Conservation (phyloP, 805 yeast genomes). For the Yamadazyma olivae region DNA sequence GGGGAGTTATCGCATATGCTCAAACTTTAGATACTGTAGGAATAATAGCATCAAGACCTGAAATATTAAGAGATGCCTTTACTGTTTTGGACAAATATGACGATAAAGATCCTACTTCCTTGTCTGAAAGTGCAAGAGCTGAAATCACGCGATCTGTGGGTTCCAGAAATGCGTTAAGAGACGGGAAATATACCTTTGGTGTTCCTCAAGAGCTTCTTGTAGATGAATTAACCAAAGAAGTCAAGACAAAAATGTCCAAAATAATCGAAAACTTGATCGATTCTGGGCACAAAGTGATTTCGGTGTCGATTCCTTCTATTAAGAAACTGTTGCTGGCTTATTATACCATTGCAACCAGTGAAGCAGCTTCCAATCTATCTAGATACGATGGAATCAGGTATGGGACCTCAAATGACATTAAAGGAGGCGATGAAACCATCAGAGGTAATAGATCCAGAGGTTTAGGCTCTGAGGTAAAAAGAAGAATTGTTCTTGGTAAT, state of each 20-base stretch:
- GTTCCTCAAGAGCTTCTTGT: slow-evolving; percentile 66
- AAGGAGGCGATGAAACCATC: slow-evolving; percentile 11
- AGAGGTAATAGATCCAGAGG: slow-evolving; percentile 56
- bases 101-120: slow-evolving; percentile 74
- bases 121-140: slow-evolving; percentile 35
- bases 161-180: slow-evolving; percentile 11
- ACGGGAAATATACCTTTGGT: slow-evolving; percentile 53
- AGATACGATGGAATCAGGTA: slow-evolving; percentile 89
- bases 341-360: slow-evolving; percentile 86
- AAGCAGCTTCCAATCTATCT: slow-evolving; percentile 89
- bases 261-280: slow-evolving; percentile 43
- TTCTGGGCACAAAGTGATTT: slow-evolving; percentile 51
- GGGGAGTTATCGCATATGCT: slow-evolving; percentile 92
- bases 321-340: slow-evolving; percentile 71
- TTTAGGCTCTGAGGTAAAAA: slow-evolving; percentile 80
- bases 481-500: slow-evolving; percentile 82
- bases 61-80: slow-evolving; percentile 47
- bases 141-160: slow-evolving; percentile 12
- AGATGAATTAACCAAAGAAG: slow-evolving; percentile 47
- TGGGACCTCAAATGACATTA: slow-evolving; percentile 51
- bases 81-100: slow-evolving; percentile 59
- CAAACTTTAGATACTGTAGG: slow-evolving; percentile 96
- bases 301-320: slow-evolving; percentile 71
- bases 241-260: slow-evolving; percentile 45
- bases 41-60: slow-evolving; percentile 54